These are phyloP conservation scores for Coccomyxa subellipsoidea DNA, from an alignment of 163 green algal species.

Conservation along the genomic window DNA sequence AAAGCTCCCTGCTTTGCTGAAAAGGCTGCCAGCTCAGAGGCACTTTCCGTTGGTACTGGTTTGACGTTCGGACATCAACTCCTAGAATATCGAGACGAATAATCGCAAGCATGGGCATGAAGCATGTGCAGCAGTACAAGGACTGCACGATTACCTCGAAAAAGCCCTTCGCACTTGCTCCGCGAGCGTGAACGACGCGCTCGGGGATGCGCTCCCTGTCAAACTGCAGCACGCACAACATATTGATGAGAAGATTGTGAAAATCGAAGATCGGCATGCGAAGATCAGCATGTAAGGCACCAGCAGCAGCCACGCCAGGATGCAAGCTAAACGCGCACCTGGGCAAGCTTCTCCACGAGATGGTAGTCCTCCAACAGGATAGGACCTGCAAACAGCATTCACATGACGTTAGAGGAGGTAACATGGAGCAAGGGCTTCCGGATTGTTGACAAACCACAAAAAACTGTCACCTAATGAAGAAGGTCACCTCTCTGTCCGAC, in stretches of 20 bases:
- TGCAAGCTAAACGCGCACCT: conserved; percentile 36
- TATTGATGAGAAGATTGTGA: not conserved
- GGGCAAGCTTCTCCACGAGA: conserved; percentile 90
- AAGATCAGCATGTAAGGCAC: not conserved
- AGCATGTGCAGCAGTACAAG: too few relatives aligned
- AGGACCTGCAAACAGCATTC: conserved; percentile 42
- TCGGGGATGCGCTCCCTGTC: conserved; percentile 96
- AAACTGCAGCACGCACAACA: conserved; percentile 55
- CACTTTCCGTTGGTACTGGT: not conserved
- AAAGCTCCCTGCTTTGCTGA: not conserved
- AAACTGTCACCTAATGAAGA: not conserved
- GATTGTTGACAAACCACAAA: too few relatives aligned
- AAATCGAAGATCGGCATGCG: too few relatives aligned
- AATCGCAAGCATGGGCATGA: too few relatives aligned
- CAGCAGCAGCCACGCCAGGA: not conserved
- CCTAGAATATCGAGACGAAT: not conserved
- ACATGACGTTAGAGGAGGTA: not conserved
- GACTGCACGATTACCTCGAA: conserved; percentile 77
- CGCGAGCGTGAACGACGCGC: conserved; percentile 92
- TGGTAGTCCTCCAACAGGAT: conserved; percentile 93
- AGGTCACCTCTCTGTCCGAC: conserved; percentile 65
- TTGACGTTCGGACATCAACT: too few relatives aligned
- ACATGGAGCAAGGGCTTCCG: not conserved
- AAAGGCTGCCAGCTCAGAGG: not conserved
- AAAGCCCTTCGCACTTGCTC: conserved; percentile 88